phyloP scores from a whole-genome alignment of 2,329 filamentous ascomycete species.

The Phialocephala subalpina region DNA sequence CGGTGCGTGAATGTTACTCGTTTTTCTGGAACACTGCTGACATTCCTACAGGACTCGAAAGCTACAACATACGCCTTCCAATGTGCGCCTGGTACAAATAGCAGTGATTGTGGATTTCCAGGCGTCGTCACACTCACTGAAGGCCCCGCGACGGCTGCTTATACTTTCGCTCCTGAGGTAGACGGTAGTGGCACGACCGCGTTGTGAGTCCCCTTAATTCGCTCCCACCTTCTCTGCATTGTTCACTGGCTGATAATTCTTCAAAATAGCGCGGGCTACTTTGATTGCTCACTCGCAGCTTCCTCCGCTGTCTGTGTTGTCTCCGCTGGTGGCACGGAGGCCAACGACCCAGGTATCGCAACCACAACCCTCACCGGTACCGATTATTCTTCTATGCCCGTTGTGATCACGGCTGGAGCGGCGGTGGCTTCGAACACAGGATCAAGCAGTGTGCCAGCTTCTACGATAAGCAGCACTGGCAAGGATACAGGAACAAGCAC shows the following conservation, averaged over 20 bases:
- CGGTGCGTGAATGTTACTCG: conserved; percentile 18
- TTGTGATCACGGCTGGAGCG: conserved; percentile 28
- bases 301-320: conserved; percentile 35
- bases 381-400: conserved; percentile 29
- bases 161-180: conserved; percentile 26
- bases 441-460: conserved; percentile 2
- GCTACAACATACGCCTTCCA: conserved; percentile 35
- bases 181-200: conserved; percentile 21
- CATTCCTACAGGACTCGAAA: conserved; percentile 26
- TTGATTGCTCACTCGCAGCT: conserved; percentile 33
- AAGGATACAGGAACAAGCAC: conserved; percentile 6
- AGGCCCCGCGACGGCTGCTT: conserved; percentile 29
- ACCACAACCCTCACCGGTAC: conserved; percentile 30
- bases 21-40: conserved; percentile 4
- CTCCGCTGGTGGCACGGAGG: conserved; percentile 31
- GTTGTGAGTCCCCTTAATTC: conserved; percentile 22
- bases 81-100: conserved; percentile 24
- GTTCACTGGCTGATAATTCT: neutral
- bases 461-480: conserved; percentile 8
- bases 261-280: conserved; percentile 26
- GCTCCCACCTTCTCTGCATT: neutral
- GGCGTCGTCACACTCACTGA: conserved; percentile 30
- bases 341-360: conserved; percentile 32
- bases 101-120: conserved; percentile 25
- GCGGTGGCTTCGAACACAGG: conserved; percentile 15